Evolutionary conservation across 2,329 filamentous ascomycete species (phyloP).

Genomic region (Fonsecaea multimorphosa): DNA sequence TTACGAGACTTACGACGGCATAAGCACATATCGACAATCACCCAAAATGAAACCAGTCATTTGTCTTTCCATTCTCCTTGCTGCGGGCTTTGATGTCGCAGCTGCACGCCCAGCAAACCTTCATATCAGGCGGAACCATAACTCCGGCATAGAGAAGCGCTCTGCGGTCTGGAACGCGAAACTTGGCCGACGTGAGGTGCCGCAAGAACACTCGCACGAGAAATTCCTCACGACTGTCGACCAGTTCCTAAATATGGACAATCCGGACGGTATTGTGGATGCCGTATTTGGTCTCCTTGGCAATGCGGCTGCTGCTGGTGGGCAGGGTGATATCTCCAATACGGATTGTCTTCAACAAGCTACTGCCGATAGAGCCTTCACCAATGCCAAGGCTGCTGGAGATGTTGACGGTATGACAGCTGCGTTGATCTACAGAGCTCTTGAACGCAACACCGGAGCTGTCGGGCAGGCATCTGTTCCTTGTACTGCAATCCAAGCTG

Average conservation of each 20-base stretch:
- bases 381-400: slow-evolving; percentile 61
- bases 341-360: slow-evolving; percentile 66
- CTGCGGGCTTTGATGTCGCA: slow-evolving; percentile 18
- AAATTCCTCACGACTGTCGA: slow-evolving; percentile 56
- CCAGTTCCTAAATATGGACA: slow-evolving; percentile 52
- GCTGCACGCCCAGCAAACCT: slow-evolving; percentile 26
- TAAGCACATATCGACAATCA: neutral
- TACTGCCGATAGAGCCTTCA: slow-evolving; percentile 65
- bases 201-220: slow-evolving; percentile 64
- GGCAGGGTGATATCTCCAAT: slow-evolving; percentile 58
- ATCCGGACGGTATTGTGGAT: slow-evolving; percentile 57
- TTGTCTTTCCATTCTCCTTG: slow-evolving; percentile 26
- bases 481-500: slow-evolving; percentile 62
- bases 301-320: slow-evolving; percentile 56
- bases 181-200: slow-evolving; percentile 55
- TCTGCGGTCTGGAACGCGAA: slow-evolving; percentile 20
- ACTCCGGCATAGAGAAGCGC: slow-evolving; percentile 14
- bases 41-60: slow-evolving; percentile 28
- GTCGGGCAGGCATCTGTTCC: slow-evolving; percentile 64
- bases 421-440: slow-evolving; percentile 59
- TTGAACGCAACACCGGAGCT: slow-evolving; percentile 66
- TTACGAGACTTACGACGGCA: slow-evolving; percentile 20
- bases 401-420: slow-evolving; percentile 62
- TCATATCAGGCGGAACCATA: slow-evolving; percentile 18
- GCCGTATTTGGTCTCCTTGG: slow-evolving; percentile 62